Evolutionary conservation across 2,329 filamentous ascomycete genomes (phyloP), one percentile per base, ranked within the genome.

Genomic region (Exophiala sideris): DNA sequence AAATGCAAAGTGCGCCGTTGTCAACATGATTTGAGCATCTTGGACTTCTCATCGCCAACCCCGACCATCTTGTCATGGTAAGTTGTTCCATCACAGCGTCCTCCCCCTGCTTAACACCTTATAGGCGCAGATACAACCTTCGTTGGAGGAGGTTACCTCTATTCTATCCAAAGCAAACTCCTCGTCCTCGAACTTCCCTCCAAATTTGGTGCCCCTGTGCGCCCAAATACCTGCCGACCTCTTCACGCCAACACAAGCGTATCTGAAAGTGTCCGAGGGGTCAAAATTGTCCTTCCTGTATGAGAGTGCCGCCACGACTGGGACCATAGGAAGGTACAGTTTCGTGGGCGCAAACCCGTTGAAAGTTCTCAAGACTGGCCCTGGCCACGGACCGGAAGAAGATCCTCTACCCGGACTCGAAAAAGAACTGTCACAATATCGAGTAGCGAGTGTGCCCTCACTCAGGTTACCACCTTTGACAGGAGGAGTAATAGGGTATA

Each of bases 401-500:
- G 94, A 99, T 68, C 94, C 94, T 33, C 79, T 99, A 32, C 89
- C 89, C 1, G 79, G 81, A 20, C 85, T 99, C 38, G 86, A 96
- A 74, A 77, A 82, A 60, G 91, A 96, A 73, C 81, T 99, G 41
- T 80, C 84, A 14, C 79, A 88, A 66, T 87, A 85, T 70, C 82
- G 89, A 21, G 89, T 96, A 59, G 88, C 91, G 33, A 82, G 88
- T 38, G 83, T 99, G 3, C 91, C 94, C 0, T 89, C 86, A 1
- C 76, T 97, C 66, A 82, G 82, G 65, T 79, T 99, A 35, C 94
- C 94, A 48, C 88, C 89, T 21, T 77, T 99, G 74, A 89, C 89
- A 0, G 94, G 91, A 38, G 94, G 94, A 46, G 94, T 91, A 10
- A 90, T 99, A 65, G 94, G 94, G 56, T 99, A 97, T 70, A 90